Evolutionary conservation across 192 early-diverging fungal genomes (phyloP).

Genomic region (Gryganskiella cystojenkinii): DNA sequence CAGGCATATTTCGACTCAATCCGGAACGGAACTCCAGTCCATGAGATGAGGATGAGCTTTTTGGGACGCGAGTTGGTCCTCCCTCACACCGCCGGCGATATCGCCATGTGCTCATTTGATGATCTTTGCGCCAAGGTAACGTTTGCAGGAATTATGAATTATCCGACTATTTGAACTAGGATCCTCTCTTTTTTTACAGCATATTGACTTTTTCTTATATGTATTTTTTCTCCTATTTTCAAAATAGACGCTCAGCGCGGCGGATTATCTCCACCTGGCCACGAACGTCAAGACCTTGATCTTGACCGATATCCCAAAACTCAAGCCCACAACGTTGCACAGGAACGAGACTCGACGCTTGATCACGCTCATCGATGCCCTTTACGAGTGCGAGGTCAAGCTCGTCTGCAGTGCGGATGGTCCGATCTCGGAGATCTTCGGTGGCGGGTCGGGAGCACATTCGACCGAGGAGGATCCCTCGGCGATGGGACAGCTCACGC

Average conservation of each 20-base stretch:
- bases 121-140: conserved; percentile 76
- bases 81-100: conserved; percentile 70
- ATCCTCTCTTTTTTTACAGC: neutral
- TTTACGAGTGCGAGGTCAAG: conserved; percentile 87
- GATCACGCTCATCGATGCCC: conserved; percentile 93
- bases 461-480: conserved; percentile 56
- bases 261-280: conserved; percentile 91
- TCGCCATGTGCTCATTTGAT: conserved; percentile 80
- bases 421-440: conserved; percentile 75
- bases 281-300: conserved; percentile 79
- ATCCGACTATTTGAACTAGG: neutral
- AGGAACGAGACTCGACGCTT: conserved; percentile 92
- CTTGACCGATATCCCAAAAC: conserved; percentile 78
- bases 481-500: conserved; percentile 44
- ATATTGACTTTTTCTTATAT: neutral
- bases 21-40: conserved; percentile 35
- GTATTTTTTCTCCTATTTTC: neutral
- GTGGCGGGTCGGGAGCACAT: conserved; percentile 60
- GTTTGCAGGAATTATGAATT: no score
- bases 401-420: conserved; percentile 80
- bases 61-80: conserved; percentile 79
- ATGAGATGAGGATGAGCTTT: conserved; percentile 69
- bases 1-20: conserved; percentile 44
- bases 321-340: conserved; percentile 63
- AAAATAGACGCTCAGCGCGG: conserved; percentile 76